Evolutionary conservation across 1,284 basidiomycete genomes (phyloP).

Genomic region (Puccinia triticina): DNA sequence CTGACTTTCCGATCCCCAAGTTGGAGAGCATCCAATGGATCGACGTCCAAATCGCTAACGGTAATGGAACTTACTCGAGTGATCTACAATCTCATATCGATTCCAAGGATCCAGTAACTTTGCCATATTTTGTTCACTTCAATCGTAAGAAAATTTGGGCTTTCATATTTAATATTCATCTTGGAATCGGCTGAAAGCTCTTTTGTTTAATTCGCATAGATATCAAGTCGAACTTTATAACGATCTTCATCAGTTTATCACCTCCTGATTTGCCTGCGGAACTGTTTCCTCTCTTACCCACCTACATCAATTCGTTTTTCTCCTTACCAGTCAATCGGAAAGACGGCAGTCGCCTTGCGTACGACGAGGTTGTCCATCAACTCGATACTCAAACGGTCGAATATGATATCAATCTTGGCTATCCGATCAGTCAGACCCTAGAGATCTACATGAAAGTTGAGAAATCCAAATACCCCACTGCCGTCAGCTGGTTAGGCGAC

Average conservation of each 20-base stretch:
- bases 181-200: constrained; percentile 63
- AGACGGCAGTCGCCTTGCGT: constrained; percentile 72
- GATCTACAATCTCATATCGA: constrained; percentile 71
- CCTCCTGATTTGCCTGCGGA: constrained; percentile 57
- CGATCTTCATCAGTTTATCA: constrained; percentile 73
- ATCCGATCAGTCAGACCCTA: constrained; percentile 73
- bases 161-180: constrained; percentile 62
- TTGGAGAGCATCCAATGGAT: constrained; percentile 93
- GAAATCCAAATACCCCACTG: constrained; percentile 74
- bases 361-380: constrained; percentile 87
- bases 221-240: constrained; percentile 79
- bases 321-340: constrained; percentile 77
- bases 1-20: constrained; percentile 81
- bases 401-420: constrained; percentile 77
- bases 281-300: constrained; percentile 67
- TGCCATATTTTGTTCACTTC: constrained; percentile 91
- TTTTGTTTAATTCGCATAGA: constrained; percentile 47
- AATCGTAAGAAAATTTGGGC: constrained; percentile 60
- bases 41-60: constrained; percentile 72
- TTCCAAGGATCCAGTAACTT: constrained; percentile 67
- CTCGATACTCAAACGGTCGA: constrained; percentile 89
- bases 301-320: constrained; percentile 87
- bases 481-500: constrained; percentile 85
- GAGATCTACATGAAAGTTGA: constrained; percentile 84
- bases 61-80: constrained; percentile 52